Conservation (phyloP, 306 rosid species). For the Canavalia gladiata region DNA sequence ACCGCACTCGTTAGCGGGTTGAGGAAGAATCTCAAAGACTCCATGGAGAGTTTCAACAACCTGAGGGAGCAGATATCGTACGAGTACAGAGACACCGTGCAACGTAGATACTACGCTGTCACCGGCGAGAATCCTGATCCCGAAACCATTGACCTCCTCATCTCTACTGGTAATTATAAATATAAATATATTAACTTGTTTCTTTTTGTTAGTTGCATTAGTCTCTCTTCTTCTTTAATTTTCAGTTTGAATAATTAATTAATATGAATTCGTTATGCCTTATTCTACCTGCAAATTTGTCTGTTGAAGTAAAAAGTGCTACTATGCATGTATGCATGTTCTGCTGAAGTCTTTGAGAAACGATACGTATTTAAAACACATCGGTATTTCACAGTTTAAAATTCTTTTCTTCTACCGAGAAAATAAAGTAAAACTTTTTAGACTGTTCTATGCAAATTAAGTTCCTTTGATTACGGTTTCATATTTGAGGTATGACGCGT, state of each 20-base stretch:
- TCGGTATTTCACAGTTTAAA: neutral
- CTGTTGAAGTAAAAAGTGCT: no score
- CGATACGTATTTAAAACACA: neutral
- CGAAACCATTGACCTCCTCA: constrained; percentile 78
- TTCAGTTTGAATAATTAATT: no score
- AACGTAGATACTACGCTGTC: constrained; percentile 86
- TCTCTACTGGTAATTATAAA: constrained; percentile 70
- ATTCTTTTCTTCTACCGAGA: no score
- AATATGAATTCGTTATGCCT: no score
- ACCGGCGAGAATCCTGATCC: constrained; percentile 91
- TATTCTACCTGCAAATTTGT: no score
- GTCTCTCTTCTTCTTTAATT: no score
- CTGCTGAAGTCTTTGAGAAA: neutral
- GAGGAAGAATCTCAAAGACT: constrained; percentile 76
- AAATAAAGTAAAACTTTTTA: no score
- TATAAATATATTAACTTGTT: no score
- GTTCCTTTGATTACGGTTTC: neutral
- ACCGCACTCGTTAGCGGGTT: constrained; percentile 75
- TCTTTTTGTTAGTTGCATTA: no score
- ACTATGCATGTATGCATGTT: neutral
- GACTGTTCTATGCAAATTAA: no score
- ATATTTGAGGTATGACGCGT: neutral
- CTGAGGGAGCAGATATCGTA: constrained; percentile 77
- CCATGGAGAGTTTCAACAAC: constrained; percentile 80
- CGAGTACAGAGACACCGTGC: constrained; percentile 85